Base-by-base conservation (phyloP, 371 early-diverging fungal genomes). In the Encephalitozoon romaleae region DNA sequence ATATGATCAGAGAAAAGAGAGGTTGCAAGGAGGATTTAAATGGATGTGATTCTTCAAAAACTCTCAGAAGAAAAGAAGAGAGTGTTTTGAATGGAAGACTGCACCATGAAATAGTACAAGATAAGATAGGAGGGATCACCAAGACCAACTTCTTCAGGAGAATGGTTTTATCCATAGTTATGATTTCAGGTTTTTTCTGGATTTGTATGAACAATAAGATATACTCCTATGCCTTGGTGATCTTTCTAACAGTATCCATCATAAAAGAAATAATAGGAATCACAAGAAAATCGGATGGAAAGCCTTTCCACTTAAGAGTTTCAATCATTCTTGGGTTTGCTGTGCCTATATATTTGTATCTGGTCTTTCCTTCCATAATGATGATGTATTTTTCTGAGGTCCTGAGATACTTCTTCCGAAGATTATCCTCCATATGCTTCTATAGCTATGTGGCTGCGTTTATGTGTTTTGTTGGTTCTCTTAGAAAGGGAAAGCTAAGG, bases 391-490 rank as follows among this genome's bases (percentile, higher is more conserved):
- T 28, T 38, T 26, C 47, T 39, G n/a, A 8, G 28, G 9, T 42
- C 15, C 30, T 26, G 54, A 28, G 26, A 8, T 72, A 1, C 25
- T 69, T 59, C 38, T 39, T 49, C 0, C 18, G 12, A 12, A 18
- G 39, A 21, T n/a, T 70, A 2, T 43, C 34, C 38, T 26, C 23
- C 5, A 28, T 66, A 6, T 39, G 54, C 25, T 72, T 77, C 38
- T 64, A 32, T 23, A n/a, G 43, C 21, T 81, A 78, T 53, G 28
- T 71, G 51, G 51, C 66, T 6, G 92, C 94, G 4, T 90, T 98
- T 69, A 90, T 94, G 9, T 88, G 90, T 77, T 98, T 95, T 87
- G 92, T 96, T 21, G 81, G 89, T 72, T 92, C 91, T 79, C 86
- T 98, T 70, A 90, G 90, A 82, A 92, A 91, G 86, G 91, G 92